Base-by-base conservation (phyloP, 2,329 filamentous ascomycete genomes). In the Diaporthe batatas region DNA sequence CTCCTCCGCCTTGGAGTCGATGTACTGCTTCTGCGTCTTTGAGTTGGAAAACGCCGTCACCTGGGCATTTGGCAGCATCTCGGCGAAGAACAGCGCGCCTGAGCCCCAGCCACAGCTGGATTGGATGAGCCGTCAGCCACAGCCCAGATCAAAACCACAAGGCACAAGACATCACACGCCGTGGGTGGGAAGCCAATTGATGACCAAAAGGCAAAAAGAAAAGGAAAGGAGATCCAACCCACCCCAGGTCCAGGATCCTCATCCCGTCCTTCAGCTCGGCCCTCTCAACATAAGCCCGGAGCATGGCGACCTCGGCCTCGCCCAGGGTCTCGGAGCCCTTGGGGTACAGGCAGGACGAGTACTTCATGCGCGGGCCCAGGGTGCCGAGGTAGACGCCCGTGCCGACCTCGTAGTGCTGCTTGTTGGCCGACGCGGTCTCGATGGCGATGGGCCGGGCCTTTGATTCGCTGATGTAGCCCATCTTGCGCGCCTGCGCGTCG, bases 371-470 rank as follows among this genome's bases (percentile, higher is more conserved):
- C 5, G 90, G 90, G 0, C 92, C 92, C 16, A 94, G 82, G 79
- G 87, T 90, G 36, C 86, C 88, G 36, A 83, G 81, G 53, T 93
- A 80, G 32, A 93, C 88, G 4, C 89, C 89, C 0, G 91, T 92
- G 51, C 90, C 90, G 53, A 93, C 91, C 81, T 93, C 91, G 78
- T 94, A 93, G 81, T 93, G 91, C 84, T 93, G 91, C 77, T 88
- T 83, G 79, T 93, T 93, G 29, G 92, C 91, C 2, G 86, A 83
- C 4, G 85, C 86, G 0, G 91, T 92, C 79, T 92, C 89, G 76
- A 93, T 87, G n/a, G 91, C 92, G 75, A 93, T 93, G 14, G 91
- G 91, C 47, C 87, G 84, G 21, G 82, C 84, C 25, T 89, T 86
- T n/a, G 93, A 84, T 4, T 85, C 81, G 68, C 88, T 83, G 14